Evolutionary conservation across 2,329 filamentous ascomycete genomes (phyloP), one percentile per base, ranked within the genome.

Genomic region (Sporothrix inflata): DNA sequence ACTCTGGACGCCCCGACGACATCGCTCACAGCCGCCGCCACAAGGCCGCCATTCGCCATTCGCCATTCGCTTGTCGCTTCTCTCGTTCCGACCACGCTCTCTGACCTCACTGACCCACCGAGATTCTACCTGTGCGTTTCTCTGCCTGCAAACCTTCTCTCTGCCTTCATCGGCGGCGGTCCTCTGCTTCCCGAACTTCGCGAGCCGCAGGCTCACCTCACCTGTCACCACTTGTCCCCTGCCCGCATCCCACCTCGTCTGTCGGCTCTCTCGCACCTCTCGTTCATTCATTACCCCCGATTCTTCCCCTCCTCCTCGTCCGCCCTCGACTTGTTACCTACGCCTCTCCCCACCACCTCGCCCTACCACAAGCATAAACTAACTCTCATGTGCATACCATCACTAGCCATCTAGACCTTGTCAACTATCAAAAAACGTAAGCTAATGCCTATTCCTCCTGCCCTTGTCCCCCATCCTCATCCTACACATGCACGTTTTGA

Each of bases 391-490:
- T 34, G 21, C 53, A 34, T 38, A 40, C 51, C 38, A 53, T 60
- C 49, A 42, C 67, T 60, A 60, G 51, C 24, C 49, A n/a, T 60
- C 70, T 71, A 71, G 61, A 24, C 61, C 21, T 67, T 57, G 30
- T 40, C 60, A 60, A 38, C 70, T 49, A 30, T 45, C 70, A 68
- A 16, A 71, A 71, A 71, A 68, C 27, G 70, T 67, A 71, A 71
- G 70, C 49, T 57, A 34, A 57, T 67, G 24, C 49, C 57, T 12
- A 27, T 60, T 57, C n/a, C 16, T 34, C 12, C 30, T 65, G 12
- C 9, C 34, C 60, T 65, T 21, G 38, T 27, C 38, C 38, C 34
- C 38, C n/a, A 21, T 9, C 60, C 12, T 24, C 27, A 57, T 65
- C 60, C 60, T n/a, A 27, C n/a, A 24, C 38, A 27, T 65, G 34